Conservation (phyloP, 2,329 filamentous ascomycete genomes). For the Sporothrix sp. region DNA sequence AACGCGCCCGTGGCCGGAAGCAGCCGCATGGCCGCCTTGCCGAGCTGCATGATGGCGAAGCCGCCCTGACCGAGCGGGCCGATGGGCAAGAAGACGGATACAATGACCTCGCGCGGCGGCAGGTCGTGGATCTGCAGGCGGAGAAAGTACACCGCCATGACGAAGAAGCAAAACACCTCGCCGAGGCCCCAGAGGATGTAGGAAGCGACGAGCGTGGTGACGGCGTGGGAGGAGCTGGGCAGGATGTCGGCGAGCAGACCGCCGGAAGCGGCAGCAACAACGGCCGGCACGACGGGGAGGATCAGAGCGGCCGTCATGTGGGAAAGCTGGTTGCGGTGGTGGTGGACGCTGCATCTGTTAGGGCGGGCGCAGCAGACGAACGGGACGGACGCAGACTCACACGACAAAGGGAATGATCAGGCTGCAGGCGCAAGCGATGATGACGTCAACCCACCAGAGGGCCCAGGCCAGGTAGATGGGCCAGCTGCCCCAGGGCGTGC, state of each 20-base stretch:
- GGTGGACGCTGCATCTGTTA: slow-evolving; percentile 15
- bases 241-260: slow-evolving; percentile 54
- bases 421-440: slow-evolving; percentile 35
- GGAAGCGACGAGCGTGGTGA: slow-evolving; percentile 52
- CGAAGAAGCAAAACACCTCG: slow-evolving; percentile 46
- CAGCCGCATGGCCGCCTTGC: slow-evolving; percentile 28
- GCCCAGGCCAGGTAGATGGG: slow-evolving; percentile 40
- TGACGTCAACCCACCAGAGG: slow-evolving; percentile 43
- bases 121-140: slow-evolving; percentile 57
- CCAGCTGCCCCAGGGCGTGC: slow-evolving; percentile 49
- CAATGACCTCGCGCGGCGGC: slow-evolving; percentile 54
- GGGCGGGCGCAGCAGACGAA: background rate
- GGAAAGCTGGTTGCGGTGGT: slow-evolving; percentile 24
- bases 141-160: slow-evolving; percentile 60
- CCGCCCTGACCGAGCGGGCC: slow-evolving; percentile 54
- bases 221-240: slow-evolving; percentile 41
- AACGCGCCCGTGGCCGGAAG: slow-evolving; percentile 32
- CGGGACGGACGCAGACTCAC: slow-evolving; percentile 26
- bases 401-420: slow-evolving; percentile 43
- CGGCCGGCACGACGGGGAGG: slow-evolving; percentile 51
- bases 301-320: slow-evolving; percentile 51
- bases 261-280: slow-evolving; percentile 55
- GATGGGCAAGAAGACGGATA: slow-evolving; percentile 52
- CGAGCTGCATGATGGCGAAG: slow-evolving; percentile 38
- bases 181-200: slow-evolving; percentile 63